Evolutionary conservation across 2,329 filamentous ascomycete species (phyloP).

Genomic region (Chaetomium strumarium): DNA sequence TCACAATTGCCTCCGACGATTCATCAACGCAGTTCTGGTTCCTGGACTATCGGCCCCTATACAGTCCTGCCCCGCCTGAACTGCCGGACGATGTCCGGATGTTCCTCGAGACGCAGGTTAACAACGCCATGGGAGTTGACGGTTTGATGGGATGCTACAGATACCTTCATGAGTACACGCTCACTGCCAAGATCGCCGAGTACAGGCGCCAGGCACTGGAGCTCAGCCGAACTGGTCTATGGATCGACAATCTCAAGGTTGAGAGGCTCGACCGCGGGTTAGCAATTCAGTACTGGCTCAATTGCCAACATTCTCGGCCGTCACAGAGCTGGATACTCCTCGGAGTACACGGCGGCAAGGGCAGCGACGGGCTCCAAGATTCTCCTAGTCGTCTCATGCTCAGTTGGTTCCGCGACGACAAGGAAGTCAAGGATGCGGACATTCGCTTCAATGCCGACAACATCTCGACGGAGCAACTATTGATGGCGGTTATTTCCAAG

Average conservation of each 20-base stretch:
- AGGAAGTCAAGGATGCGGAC: slow-evolving; percentile 63
- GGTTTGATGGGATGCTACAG: slow-evolving; percentile 78
- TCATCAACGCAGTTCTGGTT: slow-evolving; percentile 84
- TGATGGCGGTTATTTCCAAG: slow-evolving; percentile 67
- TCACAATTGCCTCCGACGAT: slow-evolving; percentile 85
- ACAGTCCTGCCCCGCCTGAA: slow-evolving; percentile 59
- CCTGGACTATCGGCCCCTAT: slow-evolving; percentile 82
- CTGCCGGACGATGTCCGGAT: slow-evolving; percentile 58
- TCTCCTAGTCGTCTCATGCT: slow-evolving; percentile 51
- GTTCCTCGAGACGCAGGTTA: slow-evolving; percentile 65
- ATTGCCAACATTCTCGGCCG: slow-evolving; percentile 34
- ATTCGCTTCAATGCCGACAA: slow-evolving; percentile 60
- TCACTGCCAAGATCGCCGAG: slow-evolving; percentile 86
- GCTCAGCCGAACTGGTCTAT: slow-evolving; percentile 59
- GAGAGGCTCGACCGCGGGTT: slow-evolving; percentile 77
- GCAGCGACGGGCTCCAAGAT: slow-evolving; percentile 31
- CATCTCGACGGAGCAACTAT: slow-evolving; percentile 67
- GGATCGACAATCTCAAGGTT: slow-evolving; percentile 72
- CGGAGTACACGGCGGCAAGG: slow-evolving; percentile 64
- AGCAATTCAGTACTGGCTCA: slow-evolving; percentile 87
- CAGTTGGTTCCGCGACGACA: slow-evolving; percentile 81
- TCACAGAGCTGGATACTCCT: slow-evolving; percentile 90
- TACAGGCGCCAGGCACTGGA: slow-evolving; percentile 70
- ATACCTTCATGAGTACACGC: slow-evolving; percentile 77
- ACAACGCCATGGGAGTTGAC: slow-evolving; percentile 61